Base-by-base conservation (phyloP, 2,329 filamentous ascomycete genomes). In the Stemphylium lycopersici region DNA sequence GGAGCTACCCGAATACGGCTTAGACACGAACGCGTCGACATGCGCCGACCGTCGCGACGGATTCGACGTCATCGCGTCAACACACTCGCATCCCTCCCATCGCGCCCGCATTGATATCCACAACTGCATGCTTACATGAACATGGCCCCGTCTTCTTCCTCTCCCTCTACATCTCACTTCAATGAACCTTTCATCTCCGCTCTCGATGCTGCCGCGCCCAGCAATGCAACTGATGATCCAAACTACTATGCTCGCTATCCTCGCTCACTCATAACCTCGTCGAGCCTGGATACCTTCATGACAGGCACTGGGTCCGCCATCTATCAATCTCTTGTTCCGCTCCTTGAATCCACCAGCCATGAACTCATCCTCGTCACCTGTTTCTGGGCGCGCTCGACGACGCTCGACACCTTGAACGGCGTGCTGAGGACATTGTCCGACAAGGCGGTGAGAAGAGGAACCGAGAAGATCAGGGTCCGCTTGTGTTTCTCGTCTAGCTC, bases 361-460 rank as follows among this genome's bases (percentile, higher is more conserved):
- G 90, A 91, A 65, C 78, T 93, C 24, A 84, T 92, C 54, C 81
- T 95, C 37, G 88, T 92, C 6, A 93, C 90, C 7, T 93, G 90
- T 73, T 95, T 93, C 75, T 93, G 90, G 90, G 87, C 90, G 0
- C 77, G 79, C 0, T 93, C 90, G 0, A 74, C 80, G 1, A 87
- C 86, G 0, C 78, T 87, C 15, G 76, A 81, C 3, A 80, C 80
- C 0, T 77, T 95, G 11, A 80, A 78, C 34, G 76, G 83, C 3
- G 78, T 85, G 0, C 80, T 95, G 0, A 73, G 80, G 12, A 78
- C 78, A 46, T 80, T 95, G 7, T 90, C 88, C 1, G 65, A 72
- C 2, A 77, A 80, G 65, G 75, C 76, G 34, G 66, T 60, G 52
- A 61, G 58, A 6, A 59, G 65, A 18, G 69, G 72, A 1, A 65